phyloP scores from a whole-genome alignment of 2,329 filamentous ascomycete genomes.

The Fusarium decemcellulare region DNA sequence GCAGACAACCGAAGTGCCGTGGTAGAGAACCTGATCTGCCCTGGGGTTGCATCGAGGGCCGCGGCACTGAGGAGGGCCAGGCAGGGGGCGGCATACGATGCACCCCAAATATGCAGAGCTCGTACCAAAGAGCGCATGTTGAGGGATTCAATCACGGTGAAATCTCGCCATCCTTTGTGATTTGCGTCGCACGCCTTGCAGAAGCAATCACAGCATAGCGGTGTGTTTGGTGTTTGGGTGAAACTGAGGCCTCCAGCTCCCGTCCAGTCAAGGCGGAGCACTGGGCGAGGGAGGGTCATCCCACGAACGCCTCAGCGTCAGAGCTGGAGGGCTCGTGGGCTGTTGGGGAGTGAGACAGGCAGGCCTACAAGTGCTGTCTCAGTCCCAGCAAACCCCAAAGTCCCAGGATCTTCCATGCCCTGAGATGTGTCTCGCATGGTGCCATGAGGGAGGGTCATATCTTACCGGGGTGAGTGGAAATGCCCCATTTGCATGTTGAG shows the following conservation, averaged over 20 bases:
- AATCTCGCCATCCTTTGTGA: background rate
- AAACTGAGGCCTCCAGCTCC: slow-evolving; percentile 5
- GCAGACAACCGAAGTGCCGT: background rate
- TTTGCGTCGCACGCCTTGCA: slow-evolving; percentile 2
- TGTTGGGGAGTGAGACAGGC: slow-evolving; percentile 8
- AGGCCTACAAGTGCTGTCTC: slow-evolving; percentile 2
- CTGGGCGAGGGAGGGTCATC: no score
- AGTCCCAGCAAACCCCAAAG: background rate
- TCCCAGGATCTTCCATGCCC: slow-evolving; percentile 29
- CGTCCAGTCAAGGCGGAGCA: no score
- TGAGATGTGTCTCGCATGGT: slow-evolving; percentile 38
- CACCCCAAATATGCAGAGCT: background rate
- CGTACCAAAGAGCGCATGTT: background rate
- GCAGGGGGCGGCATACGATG: background rate
- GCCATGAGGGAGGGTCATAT: background rate
- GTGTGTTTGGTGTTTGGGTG: slow-evolving; percentile 8
- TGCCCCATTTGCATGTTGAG: background rate
- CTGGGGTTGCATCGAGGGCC: background rate
- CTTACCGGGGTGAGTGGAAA: no score
- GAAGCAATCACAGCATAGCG: background rate
- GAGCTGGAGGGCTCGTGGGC: slow-evolving; percentile 4
- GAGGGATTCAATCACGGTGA: background rate
- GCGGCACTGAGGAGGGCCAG: background rate
- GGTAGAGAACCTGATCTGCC: background rate
- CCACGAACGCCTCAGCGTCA: slow-evolving; percentile 4